Conservation (phyloP, 2,329 filamentous ascomycete genomes). For the Botrytis pseudocinerea region DNA sequence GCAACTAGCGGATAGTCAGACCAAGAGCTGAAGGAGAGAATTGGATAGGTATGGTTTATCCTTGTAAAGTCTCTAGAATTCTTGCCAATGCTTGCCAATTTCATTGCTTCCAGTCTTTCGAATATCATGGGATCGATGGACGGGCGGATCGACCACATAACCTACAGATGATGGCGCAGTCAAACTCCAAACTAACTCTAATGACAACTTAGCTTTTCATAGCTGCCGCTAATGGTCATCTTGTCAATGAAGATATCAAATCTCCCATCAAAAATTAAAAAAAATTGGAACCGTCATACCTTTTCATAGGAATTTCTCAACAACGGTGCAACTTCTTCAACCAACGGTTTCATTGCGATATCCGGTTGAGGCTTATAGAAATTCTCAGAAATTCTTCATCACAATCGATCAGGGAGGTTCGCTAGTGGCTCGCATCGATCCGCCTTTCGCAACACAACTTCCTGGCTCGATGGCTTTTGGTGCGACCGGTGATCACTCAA, state of each 20-base stretch:
- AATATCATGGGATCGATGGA: neutral
- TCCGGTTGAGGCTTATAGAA: slow-evolving; percentile 44
- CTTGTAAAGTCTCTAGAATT: neutral
- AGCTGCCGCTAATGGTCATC: slow-evolving; percentile 46
- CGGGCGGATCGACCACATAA: neutral
- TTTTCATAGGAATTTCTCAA: slow-evolving; percentile 46
- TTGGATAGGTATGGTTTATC: slow-evolving; percentile 34
- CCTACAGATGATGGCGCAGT: neutral
- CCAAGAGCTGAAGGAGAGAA: slow-evolving; percentile 33
- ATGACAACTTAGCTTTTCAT: slow-evolving; percentile 44
- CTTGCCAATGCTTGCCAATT: neutral
- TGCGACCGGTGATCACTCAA: slow-evolving; percentile 43
- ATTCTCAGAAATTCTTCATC: slow-evolving; percentile 46
- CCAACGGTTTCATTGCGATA: slow-evolving; percentile 43
- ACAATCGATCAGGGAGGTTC: slow-evolving; percentile 50
- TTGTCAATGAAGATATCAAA: slow-evolving; percentile 45
- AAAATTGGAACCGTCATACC: slow-evolving; percentile 46
- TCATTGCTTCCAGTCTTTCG: neutral
- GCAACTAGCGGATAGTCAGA: slow-evolving; percentile 28
- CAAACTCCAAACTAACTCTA: neutral
- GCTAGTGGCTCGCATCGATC: slow-evolving; percentile 46
- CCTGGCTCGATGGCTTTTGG: slow-evolving; percentile 49
- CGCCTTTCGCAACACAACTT: slow-evolving; percentile 45
- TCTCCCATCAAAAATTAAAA: slow-evolving; percentile 45
- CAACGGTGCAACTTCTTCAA: slow-evolving; percentile 44